A percentile compares a stretch with the other conserved stretches of the same genome.
These are phyloP conservation scores for Ophiostoma australiae DNA, from an alignment of 2,329 filamentous ascomycete species.

Conservation along the genomic window DNA sequence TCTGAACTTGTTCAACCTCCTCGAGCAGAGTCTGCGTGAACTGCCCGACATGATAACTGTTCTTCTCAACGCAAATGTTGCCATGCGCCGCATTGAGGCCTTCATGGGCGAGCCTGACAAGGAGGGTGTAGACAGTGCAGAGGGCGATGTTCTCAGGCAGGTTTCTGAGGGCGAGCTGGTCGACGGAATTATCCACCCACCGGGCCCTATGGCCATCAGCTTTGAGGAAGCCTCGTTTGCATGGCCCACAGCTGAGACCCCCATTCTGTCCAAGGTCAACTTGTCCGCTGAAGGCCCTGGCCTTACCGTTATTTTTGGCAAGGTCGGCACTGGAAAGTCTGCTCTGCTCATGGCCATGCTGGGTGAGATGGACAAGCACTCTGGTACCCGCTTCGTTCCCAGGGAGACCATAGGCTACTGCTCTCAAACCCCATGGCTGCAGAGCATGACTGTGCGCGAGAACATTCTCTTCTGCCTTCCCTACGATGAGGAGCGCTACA, in stretches of 20 bases:
- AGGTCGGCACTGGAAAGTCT: slow-evolving; percentile 58
- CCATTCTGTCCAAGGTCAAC: slow-evolving; percentile 46
- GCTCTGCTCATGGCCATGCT: slow-evolving; percentile 55
- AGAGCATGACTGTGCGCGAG: slow-evolving; percentile 60
- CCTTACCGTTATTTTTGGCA: slow-evolving; percentile 53
- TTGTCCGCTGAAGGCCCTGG: slow-evolving; percentile 44
- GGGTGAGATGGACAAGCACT: slow-evolving; percentile 62
- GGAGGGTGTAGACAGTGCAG: slow-evolving; percentile 43
- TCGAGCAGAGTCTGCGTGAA: slow-evolving; percentile 68
- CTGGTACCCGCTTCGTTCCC: slow-evolving; percentile 45
- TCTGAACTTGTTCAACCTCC: slow-evolving; percentile 70
- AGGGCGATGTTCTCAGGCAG: slow-evolving; percentile 27
- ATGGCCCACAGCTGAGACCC: slow-evolving; percentile 64
- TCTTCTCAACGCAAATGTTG: slow-evolving; percentile 75
- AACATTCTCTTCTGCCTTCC: slow-evolving; percentile 59
- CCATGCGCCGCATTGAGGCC: slow-evolving; percentile 72
- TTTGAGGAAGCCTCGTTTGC: slow-evolving; percentile 66
- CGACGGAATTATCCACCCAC: slow-evolving; percentile 20
- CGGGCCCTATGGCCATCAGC: slow-evolving; percentile 40
- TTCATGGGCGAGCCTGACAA: slow-evolving; percentile 87
- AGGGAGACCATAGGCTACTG: slow-evolving; percentile 51
- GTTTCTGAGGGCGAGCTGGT: slow-evolving; percentile 14
- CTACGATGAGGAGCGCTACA: slow-evolving; percentile 53
- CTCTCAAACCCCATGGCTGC: slow-evolving; percentile 60
- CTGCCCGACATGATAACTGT: slow-evolving; percentile 71